phyloP scores from a whole-genome alignment of 2,329 filamentous ascomycete genomes.

The Penicillium sp. region DNA sequence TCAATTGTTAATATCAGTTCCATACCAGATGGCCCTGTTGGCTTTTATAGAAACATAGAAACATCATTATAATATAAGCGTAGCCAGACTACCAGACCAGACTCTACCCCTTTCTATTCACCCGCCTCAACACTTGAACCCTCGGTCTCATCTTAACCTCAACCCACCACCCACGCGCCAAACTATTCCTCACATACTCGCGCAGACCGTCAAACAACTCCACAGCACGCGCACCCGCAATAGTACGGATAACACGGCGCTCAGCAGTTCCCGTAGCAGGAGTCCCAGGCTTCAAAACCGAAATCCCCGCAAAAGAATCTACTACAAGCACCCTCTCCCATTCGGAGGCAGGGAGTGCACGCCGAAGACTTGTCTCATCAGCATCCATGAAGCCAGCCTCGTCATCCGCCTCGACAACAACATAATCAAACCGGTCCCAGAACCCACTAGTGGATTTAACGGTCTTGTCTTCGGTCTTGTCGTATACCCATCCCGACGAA shows the following conservation, averaged over 20 bases:
- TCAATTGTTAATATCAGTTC: slow-evolving; percentile 2
- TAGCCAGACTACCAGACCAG: background rate
- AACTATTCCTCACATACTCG: slow-evolving; percentile 19
- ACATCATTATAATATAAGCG: background rate
- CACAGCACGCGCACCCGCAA: slow-evolving; percentile 29
- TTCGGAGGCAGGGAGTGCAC: slow-evolving; percentile 20
- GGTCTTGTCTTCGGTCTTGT: slow-evolving; percentile 50
- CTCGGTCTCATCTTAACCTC: slow-evolving; percentile 47
- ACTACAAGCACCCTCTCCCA: slow-evolving; percentile 48
- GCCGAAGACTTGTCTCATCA: slow-evolving; percentile 35
- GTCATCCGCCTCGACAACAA: slow-evolving; percentile 43
- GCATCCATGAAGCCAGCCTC: slow-evolving; percentile 14
- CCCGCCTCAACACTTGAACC: slow-evolving; percentile 41
- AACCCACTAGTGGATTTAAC: slow-evolving; percentile 44
- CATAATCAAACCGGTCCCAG: slow-evolving; percentile 53
- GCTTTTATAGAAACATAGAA: background rate
- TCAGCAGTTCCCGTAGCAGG: slow-evolving; percentile 22
- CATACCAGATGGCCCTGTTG: background rate
- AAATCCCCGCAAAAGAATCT: slow-evolving; percentile 45
- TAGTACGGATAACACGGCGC: slow-evolving; percentile 27
- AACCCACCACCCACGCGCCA: slow-evolving; percentile 48
- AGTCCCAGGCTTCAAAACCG: slow-evolving; percentile 40
- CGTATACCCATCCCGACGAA: slow-evolving; percentile 45
- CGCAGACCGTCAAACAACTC: slow-evolving; percentile 23
- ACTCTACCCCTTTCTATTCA: background rate